Base-by-base conservation (phyloP, 768 basidiomycete species). In the Sarcomyxa edulis region DNA sequence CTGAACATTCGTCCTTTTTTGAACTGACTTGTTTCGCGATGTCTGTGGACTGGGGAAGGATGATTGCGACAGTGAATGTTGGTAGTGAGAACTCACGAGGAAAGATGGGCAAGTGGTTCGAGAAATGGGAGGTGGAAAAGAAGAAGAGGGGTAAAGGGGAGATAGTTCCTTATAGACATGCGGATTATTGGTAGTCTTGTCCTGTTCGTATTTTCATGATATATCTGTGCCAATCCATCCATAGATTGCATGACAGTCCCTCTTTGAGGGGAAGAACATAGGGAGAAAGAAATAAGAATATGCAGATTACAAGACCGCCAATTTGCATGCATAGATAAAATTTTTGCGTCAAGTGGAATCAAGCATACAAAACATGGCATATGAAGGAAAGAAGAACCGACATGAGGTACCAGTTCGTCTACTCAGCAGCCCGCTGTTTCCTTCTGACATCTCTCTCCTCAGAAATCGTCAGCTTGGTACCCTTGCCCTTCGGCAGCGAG, bases 401-500 rank as follows among this genome's bases (percentile, higher is more conserved):
- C 41, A 43, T 45, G 38, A 43, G 30, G 43, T 35, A 50, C 34
- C 51, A 46, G 28, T 38, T 32, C 42, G 40, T 35, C 63, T 82
- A 67, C 60, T 84, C 86, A 32, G 78, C 69, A 50, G 81, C 76
- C 39, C 78, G 78, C 58, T 69, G 69, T 71, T 81, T 87, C 72
- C 94, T 83, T 75, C 84, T 81, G 61, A 81, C 72, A 69, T 96
- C 94, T 54, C 94, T 78, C 76, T 97, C 90, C 76, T 94, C 91
- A 11, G 94, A 81, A 58, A 98, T 98, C 46, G 92, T 92, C 53
- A 96, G 86, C 66, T 97, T 96, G 62, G 81, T 86, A 71, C 94
- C 95, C 78, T 95, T 95, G 67, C 93, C 93, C 72, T 86, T 92
- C 48, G 94, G 94, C 58, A 98, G 69, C 28, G 95, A 97, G 69